Percentiles rank a stretch among this genome's conserved stretches.
Evolutionary conservation across 805 yeast genomes (phyloP).

Genomic region (Blastobotrys parvus): DNA sequence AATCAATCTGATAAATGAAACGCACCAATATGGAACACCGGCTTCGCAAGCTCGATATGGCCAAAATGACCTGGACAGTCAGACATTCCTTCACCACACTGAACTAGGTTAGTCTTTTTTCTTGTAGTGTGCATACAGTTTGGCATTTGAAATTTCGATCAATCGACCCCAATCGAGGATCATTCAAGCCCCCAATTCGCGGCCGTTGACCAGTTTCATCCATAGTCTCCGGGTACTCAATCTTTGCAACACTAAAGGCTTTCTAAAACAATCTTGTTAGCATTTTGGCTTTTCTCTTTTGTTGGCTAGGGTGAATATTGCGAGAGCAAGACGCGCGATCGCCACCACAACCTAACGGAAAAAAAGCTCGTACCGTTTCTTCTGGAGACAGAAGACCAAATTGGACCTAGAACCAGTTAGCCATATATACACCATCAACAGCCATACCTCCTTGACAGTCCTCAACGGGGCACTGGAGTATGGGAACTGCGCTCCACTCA

Average conservation of each 20-base stretch:
- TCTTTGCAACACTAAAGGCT: slow-evolving; percentile 95
- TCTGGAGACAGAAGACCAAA: slow-evolving; percentile 97
- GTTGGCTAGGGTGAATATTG: too few relatives aligned
- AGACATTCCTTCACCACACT: slow-evolving; percentile 97
- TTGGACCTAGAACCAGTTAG: slow-evolving; percentile 51
- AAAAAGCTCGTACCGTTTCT: slow-evolving; percentile 48
- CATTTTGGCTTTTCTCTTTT: too few relatives aligned
- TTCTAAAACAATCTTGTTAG: slow-evolving; percentile 35
- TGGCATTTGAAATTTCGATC: slow-evolving; percentile 97
- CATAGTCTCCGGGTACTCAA: slow-evolving; percentile 99
- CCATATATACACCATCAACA: neutral
- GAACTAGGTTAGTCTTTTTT: neutral
- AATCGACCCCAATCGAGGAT: slow-evolving; percentile 93
- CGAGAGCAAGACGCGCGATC: too few relatives aligned
- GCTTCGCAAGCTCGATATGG: slow-evolving; percentile 95
- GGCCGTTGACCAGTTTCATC: slow-evolving; percentile 94
- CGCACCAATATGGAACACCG: slow-evolving; percentile 90
- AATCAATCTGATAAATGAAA: neutral
- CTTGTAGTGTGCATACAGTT: slow-evolving; percentile 37
- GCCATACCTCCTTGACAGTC: slow-evolving; percentile 84
- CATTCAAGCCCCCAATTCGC: slow-evolving; percentile 93
- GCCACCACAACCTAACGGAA: too few relatives aligned
- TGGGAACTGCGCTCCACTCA: slow-evolving; percentile 53
- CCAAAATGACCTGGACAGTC: slow-evolving; percentile 99
- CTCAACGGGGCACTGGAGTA: slow-evolving; percentile 98